These are phyloP conservation scores for Sideroxylon spinosum DNA, from an alignment of 179 eudicot genomes.

Conservation along the genomic window DNA sequence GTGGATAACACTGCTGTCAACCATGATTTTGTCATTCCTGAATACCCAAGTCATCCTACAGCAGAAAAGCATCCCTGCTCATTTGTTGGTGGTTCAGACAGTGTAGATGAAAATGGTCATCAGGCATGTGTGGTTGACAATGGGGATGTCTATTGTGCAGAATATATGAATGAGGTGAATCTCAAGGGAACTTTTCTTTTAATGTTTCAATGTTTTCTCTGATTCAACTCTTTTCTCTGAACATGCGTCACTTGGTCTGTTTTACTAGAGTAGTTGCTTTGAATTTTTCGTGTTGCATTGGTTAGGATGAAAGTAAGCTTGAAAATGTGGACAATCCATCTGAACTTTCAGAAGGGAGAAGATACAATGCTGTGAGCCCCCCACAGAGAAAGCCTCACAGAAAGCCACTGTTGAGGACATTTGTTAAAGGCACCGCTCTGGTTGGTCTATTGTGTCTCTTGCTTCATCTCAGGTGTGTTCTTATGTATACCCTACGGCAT, in stretches of 20 bases:
- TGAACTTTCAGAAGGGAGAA: constrained; percentile 16
- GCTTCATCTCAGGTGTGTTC: constrained; percentile 55
- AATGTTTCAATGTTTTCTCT: neutral
- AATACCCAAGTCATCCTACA: constrained; percentile 9
- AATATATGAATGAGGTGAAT: constrained; percentile 12
- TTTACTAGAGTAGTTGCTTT: neutral
- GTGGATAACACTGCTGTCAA: constrained; percentile 2
- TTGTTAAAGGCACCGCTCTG: constrained; percentile 59
- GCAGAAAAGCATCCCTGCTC: constrained; percentile 8
- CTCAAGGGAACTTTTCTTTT: neutral
- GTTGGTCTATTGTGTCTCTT: constrained; percentile 53
- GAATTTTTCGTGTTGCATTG: neutral
- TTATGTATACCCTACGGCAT: too few relatives aligned
- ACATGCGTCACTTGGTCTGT: too few relatives aligned
- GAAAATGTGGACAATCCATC: constrained; percentile 12
- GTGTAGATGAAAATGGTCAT: neutral
- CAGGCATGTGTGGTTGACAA: neutral
- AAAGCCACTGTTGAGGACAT: constrained; percentile 44
- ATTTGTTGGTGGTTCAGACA: neutral
- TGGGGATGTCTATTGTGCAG: neutral
- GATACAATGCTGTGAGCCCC: neutral
- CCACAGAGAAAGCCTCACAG: constrained; percentile 30
- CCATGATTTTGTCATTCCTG: constrained; percentile 1
- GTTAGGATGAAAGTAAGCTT: constrained; percentile 23
- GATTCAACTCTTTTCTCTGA: neutral